Base-by-base conservation (phyloP, 805 yeast genomes). In the Pichia rugopelliculosa region DNA sequence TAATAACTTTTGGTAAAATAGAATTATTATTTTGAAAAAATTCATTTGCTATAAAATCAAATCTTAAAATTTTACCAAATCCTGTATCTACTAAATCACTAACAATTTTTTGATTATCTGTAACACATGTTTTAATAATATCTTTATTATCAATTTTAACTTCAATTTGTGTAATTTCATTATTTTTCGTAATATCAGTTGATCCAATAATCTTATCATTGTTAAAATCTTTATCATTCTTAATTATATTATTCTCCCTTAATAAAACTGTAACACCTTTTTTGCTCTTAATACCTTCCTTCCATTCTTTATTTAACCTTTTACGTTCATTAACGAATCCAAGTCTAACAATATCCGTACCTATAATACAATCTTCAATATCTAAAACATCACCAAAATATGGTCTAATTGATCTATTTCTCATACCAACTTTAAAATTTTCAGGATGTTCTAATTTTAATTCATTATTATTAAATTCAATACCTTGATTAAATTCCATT, bases 21-120 rank as follows among this genome's bases (percentile, higher is more conserved):
- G 95, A 82, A 65, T 89, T 90, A 68, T 91, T 91, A 68, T 91
- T 91, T 68, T 91, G 99, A 73, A 93, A 93, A 62, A 93, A 93
- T 64, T 90, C 96, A 47, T 96, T 96, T 0, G 97, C 97, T 27
- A 89, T 82, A 65, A 87, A 93, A 59, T 86, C 82, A 66, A 93
- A 93, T 44, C 80, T 76, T 64, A 74, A 79, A 12, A 27, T 38
- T 23, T 42, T 44, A 25, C 53, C 53, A 24, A 50, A 37, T 22
- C 55, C 55, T 2, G 91, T 95, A 50, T 78, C 75, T 39, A 85
- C 76, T 56, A 76, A 77, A 60, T 90, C 97, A 9, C 79, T 79
- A 46, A 91, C 93, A 44, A 87, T 79, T 50, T 82, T 86, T 62
- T 90, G 80, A 27, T 86, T 67, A 49, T 85, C 76, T 0, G 96